Conservation (phyloP, 352 stramenopile genomes). For the Blastocystis sp. region DNA sequence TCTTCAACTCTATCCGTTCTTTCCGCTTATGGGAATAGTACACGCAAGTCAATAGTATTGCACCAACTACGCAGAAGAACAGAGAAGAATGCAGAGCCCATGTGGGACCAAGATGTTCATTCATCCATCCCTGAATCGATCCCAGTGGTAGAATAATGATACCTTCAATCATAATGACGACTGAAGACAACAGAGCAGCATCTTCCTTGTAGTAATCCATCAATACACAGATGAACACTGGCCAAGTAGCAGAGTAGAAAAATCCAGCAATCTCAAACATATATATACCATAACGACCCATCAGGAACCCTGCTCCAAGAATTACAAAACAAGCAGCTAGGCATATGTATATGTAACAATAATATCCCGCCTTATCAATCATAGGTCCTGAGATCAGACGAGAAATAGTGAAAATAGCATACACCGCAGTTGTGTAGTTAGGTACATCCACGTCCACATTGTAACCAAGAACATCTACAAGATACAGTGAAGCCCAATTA, state of each 20-base stretch:
- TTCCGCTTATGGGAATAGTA: not conserved
- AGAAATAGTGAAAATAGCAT: slow-evolving; percentile 21
- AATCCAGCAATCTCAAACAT: slow-evolving; percentile 8
- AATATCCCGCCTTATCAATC: slow-evolving; percentile 18
- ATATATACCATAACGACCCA: not conserved
- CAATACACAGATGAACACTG: slow-evolving; percentile 27
- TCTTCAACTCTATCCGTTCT: not conserved
- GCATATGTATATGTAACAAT: slow-evolving; percentile 36
- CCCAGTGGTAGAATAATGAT: not conserved
- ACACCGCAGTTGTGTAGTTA: not conserved
- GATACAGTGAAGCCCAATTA: slow-evolving; percentile 18
- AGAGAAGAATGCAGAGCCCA: not conserved
- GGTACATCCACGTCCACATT: slow-evolving; percentile 2
- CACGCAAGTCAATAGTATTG: not conserved
- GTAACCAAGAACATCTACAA: slow-evolving; percentile 22
- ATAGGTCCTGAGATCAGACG: slow-evolving; percentile 9
- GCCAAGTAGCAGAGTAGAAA: slow-evolving; percentile 28
- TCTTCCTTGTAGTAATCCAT: slow-evolving; percentile 35
- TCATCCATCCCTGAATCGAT: not conserved
- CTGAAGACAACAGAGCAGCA: not conserved
- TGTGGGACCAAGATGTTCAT: not conserved
- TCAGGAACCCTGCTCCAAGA: not conserved
- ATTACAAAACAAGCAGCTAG: not conserved
- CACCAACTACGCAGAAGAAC: not conserved
- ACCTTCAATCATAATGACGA: not conserved